Conservation (phyloP, 352 stramenopile species). For the Phytopythium kandeliae region DNA sequence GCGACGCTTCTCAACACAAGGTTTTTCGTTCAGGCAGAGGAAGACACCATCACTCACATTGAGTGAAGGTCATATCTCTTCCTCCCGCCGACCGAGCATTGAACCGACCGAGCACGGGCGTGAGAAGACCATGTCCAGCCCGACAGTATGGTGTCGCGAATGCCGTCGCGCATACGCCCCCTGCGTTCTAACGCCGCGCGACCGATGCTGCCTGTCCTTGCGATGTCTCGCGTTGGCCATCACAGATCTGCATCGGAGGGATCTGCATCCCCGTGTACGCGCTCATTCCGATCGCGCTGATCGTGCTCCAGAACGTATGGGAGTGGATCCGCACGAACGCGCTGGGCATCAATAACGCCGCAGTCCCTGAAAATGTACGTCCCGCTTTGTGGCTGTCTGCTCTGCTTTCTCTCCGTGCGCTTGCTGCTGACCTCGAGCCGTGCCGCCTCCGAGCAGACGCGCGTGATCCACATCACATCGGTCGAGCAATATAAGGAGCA, state of each 20-base stretch:
- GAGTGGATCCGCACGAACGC: constrained; percentile 64
- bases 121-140: constrained; percentile 14
- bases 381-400: no score
- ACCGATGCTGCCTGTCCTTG: neutral
- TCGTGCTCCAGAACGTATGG: constrained; percentile 66
- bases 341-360: constrained; percentile 42
- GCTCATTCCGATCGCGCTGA: constrained; percentile 61
- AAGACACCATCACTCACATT: no score
- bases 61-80: no score
- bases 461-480: constrained; percentile 67
- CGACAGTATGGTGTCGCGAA: constrained; percentile 21
- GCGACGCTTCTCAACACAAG: neutral
- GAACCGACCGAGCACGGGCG: neutral
- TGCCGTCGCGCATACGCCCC: no score
- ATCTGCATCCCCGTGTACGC: constrained; percentile 78
- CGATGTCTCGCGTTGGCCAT: neutral
- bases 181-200: no score
- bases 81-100: no score
- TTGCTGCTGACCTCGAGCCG: neutral
- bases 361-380: constrained; percentile 43
- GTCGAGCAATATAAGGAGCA: constrained; percentile 70
- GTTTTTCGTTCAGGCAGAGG: no score
- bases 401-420: no score
- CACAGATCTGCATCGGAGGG: constrained; percentile 75
- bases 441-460: constrained; percentile 28